These are phyloP conservation scores for Juglanconis oblonga DNA, from an alignment of 2,329 filamentous ascomycete species.

Conservation along the genomic window DNA sequence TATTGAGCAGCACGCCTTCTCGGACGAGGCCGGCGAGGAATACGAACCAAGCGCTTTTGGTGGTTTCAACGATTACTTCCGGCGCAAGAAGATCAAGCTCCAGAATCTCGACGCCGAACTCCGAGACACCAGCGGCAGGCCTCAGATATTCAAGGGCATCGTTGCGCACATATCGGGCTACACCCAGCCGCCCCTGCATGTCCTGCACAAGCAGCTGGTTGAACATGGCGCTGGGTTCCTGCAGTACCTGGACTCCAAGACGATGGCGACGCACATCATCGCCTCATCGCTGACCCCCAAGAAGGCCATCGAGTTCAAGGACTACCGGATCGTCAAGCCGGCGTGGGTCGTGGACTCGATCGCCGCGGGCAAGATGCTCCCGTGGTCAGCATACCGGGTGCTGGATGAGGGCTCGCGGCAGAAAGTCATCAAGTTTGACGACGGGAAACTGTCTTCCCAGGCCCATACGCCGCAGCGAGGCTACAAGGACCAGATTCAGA, in stretches of 20 bases:
- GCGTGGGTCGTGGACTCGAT: constrained; percentile 93
- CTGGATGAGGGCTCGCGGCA: constrained; percentile 82
- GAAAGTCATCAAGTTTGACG: constrained; percentile 64
- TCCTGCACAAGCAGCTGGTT: constrained; percentile 80
- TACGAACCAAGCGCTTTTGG: constrained; percentile 85
- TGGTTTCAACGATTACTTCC: constrained; percentile 87
- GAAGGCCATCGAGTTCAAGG: constrained; percentile 83
- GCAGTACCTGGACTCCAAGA: constrained; percentile 94
- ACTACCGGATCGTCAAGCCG: constrained; percentile 90
- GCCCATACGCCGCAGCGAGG: constrained; percentile 55
- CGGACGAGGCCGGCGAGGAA: constrained; percentile 83
- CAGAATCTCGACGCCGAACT: constrained; percentile 89
- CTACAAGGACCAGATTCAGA: constrained; percentile 78
- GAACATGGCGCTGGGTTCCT: constrained; percentile 91
- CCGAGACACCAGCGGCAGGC: constrained; percentile 68
- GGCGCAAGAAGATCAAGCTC: constrained; percentile 93
- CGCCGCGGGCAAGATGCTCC: constrained; percentile 72
- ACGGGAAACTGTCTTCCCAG: constrained; percentile 65
- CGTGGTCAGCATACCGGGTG: constrained; percentile 83
- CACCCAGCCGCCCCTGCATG: constrained; percentile 82
- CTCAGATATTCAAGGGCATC: constrained; percentile 84
- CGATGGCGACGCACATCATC: constrained; percentile 92
- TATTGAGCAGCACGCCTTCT: constrained; percentile 67
- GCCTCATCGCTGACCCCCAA: constrained; percentile 87
- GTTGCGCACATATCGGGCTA: constrained; percentile 94